These are phyloP conservation scores for Flaveria trinervia DNA, from an alignment of 129 eudicot genomes.

Conservation along the genomic window DNA sequence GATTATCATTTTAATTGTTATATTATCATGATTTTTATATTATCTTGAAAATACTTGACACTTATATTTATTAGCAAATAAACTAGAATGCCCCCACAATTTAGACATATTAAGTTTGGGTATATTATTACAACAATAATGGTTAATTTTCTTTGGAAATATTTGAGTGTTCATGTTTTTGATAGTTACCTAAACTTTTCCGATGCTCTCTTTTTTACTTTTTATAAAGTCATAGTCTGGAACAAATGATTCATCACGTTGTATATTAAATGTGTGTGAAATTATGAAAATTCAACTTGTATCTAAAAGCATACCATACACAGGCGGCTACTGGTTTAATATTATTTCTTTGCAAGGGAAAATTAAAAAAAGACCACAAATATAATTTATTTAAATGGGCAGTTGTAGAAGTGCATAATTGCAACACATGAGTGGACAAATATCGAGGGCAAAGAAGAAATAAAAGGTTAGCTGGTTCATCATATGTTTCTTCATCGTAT, in stretches of 20 bases:
- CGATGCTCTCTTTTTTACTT: neutral
- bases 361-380: neutral
- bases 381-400: conserved; percentile 1
- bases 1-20: neutral
- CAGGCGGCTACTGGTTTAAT: conserved; percentile 23
- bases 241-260: neutral
- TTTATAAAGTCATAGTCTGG: neutral
- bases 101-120: neutral
- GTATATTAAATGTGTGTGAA: conserved; percentile 11
- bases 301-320: neutral
- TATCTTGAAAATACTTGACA: neutral
- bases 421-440: conserved; percentile 24
- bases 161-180: neutral
- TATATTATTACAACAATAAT: neutral
- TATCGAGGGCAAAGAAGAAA: neutral
- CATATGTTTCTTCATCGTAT: neutral
- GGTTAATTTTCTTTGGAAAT: neutral
- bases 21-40: neutral
- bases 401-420: conserved; percentile 16
- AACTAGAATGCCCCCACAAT: neutral
- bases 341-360: neutral
- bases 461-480: neutral
- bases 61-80: neutral
- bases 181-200: neutral
- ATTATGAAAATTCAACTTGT: conserved; percentile 21